A percentile compares a stretch with the other conserved stretches of the same genome.
These are phyloP conservation scores for Podospora australis DNA, from an alignment of 495 filamentous ascomycete genomes.

Conservation along the genomic window DNA sequence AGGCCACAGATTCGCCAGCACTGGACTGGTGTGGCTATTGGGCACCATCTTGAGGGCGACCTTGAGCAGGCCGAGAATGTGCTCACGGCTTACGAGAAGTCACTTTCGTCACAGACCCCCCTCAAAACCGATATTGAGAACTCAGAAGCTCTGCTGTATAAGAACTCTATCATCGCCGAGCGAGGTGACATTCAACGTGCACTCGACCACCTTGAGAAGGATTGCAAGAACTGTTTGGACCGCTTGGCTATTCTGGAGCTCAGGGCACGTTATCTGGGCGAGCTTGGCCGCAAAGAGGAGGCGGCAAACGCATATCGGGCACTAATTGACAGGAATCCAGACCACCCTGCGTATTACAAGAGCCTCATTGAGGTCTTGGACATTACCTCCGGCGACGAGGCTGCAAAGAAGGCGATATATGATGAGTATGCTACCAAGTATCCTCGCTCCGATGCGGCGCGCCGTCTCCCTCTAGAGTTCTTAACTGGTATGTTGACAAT, in stretches of 20 bases:
- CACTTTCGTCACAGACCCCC: slow-evolving; percentile 68
- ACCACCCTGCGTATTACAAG: slow-evolving; percentile 81
- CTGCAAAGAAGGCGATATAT: slow-evolving; percentile 63
- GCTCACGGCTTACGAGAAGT: slow-evolving; percentile 85
- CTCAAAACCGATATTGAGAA: slow-evolving; percentile 77
- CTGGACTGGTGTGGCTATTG: slow-evolving; percentile 93
- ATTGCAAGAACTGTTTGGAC: slow-evolving; percentile 72
- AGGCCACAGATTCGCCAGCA: slow-evolving; percentile 75
- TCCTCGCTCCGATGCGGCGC: slow-evolving; percentile 76
- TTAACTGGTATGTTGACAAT: slow-evolving; percentile 53
- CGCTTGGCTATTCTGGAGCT: slow-evolving; percentile 84
- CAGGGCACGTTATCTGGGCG: slow-evolving; percentile 75
- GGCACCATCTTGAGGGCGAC: slow-evolving; percentile 82
- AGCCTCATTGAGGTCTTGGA: slow-evolving; percentile 63
- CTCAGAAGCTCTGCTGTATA: slow-evolving; percentile 93
- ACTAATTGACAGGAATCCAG: slow-evolving; percentile 79
- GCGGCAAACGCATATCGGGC: slow-evolving; percentile 74
- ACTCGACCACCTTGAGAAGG: slow-evolving; percentile 75
- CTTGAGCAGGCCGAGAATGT: slow-evolving; percentile 83
- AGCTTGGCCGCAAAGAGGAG: slow-evolving; percentile 71
- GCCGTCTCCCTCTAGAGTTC: slow-evolving; percentile 84
- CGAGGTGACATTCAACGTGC: slow-evolving; percentile 70
- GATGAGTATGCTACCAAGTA: slow-evolving; percentile 73
- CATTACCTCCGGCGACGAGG: slow-evolving; percentile 54
- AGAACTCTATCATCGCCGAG: slow-evolving; percentile 91